Evolutionary conservation across 164 flowering plant genomes (phyloP).

Genomic region (Berberis thunbergii): DNA sequence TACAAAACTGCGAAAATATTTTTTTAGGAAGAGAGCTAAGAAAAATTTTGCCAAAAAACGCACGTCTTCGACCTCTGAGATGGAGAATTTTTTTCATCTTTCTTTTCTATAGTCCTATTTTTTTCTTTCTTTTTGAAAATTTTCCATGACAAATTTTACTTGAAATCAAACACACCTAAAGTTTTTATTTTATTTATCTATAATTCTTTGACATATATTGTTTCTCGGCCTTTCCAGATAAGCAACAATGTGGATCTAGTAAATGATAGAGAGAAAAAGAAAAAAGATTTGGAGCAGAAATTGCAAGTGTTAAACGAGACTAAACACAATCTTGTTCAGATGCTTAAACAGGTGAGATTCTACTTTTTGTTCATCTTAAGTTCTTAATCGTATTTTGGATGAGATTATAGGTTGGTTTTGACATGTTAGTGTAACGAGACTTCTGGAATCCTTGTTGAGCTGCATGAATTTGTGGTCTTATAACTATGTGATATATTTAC

Average conservation of each 20-base stretch:
- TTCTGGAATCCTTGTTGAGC: too few relatives aligned
- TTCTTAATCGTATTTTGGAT: too few relatives aligned
- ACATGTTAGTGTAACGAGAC: too few relatives aligned
- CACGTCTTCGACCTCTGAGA: background rate
- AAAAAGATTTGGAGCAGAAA: slow-evolving; percentile 68
- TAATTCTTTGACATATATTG: background rate
- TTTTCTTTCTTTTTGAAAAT: background rate
- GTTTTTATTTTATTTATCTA: background rate
- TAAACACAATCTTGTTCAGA: slow-evolving; percentile 83
- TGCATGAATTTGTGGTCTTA: background rate
- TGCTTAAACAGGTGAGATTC: slow-evolving; percentile 67
- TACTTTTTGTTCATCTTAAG: slow-evolving; percentile 1
- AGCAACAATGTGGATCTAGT: slow-evolving; percentile 15
- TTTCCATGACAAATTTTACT: too few relatives aligned
- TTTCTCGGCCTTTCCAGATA: slow-evolving; percentile 22
- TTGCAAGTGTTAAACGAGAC: slow-evolving; percentile 52
- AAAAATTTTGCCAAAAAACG: too few relatives aligned
- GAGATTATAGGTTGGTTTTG: too few relatives aligned
- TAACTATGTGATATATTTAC: slow-evolving; percentile 1
- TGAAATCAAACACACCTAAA: background rate
- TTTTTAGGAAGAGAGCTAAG: too few relatives aligned
- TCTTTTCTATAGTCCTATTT: background rate
- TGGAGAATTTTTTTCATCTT: background rate
- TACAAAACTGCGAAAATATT: background rate
- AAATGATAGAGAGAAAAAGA: slow-evolving; percentile 47